phyloP scores from a whole-genome alignment of 768 basidiomycete genomes.

The Leccinum boreale region DNA sequence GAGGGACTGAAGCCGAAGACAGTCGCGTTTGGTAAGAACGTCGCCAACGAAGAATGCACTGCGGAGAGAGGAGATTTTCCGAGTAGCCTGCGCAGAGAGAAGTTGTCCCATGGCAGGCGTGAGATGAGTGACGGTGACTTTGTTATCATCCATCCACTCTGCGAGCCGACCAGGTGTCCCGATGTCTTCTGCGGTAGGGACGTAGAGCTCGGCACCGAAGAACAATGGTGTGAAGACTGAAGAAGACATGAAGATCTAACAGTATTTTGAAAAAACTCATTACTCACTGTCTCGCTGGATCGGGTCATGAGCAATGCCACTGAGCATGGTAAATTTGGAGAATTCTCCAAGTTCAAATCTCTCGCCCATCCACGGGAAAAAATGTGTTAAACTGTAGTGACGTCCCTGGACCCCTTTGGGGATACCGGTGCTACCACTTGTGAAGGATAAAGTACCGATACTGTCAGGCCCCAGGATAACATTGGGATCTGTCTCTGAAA shows the following conservation, averaged over 20 bases:
- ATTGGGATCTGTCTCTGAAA: constrained; percentile 72
- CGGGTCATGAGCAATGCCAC: constrained; percentile 98
- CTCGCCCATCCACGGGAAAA: constrained; percentile 99
- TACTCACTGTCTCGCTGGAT: constrained; percentile 96
- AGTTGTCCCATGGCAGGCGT: constrained; percentile 99
- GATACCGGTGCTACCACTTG: constrained; percentile 95
- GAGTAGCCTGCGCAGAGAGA: constrained; percentile 80
- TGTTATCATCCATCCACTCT: constrained; percentile 94
- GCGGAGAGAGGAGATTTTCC: constrained; percentile 78
- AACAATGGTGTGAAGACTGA: constrained; percentile 98
- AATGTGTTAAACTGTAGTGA: constrained; percentile 95
- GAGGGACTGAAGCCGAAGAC: constrained; percentile 87
- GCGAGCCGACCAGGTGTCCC: constrained; percentile 94
- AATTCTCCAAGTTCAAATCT: constrained; percentile 69
- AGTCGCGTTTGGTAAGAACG: constrained; percentile 96
- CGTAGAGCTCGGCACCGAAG: constrained; percentile 92
- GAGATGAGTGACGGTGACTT: constrained; percentile 93
- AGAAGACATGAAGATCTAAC: constrained; percentile 5
- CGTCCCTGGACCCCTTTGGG: constrained; percentile 97
- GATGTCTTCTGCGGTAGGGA: constrained; percentile 96
- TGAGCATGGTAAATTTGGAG: constrained; percentile 96
- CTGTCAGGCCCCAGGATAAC: constrained; percentile 92
- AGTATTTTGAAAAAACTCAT: neutral
- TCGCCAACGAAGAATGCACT: constrained; percentile 99
- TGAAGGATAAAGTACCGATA: constrained; percentile 92